Evolutionary conservation across 2,329 filamentous ascomycete genomes (phyloP), one percentile per base, ranked within the genome.

Genomic region (Albifimbria verrucaria): DNA sequence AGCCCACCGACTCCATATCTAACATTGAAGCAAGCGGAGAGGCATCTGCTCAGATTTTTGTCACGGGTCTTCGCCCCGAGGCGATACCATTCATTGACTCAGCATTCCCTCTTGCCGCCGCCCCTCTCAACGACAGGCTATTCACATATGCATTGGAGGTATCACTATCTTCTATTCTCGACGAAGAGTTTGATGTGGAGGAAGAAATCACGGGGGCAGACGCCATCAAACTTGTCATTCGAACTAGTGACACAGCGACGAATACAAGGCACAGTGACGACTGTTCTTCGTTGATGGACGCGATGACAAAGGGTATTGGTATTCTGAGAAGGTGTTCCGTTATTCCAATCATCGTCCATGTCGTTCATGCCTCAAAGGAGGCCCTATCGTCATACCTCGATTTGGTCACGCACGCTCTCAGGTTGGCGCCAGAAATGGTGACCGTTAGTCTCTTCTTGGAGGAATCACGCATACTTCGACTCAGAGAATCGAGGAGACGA

Each of bases 61-160:
- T 82, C 83, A 1, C 75, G 86, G 22, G 76, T 87, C 23, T 80
- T 82, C 48, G 76, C 81, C 1, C 70, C 73, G 18, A 75, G 77
- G 71, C 78, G 6, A 77, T 83, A n/a, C 78, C 79, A 0, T 80
- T 82, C 20, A 75, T 84, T 53, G 82, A 86, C 56, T 82, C 82
- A 2, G 82, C 84, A 1, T 88, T 88, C 58, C 86, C 86, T 0
- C 69, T 89, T 1, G 83, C 86, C 2, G 75, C 78, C 17, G 76
- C 87, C 26, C 79, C 81, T 1, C 77, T 82, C 0, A 81, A 88
- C 59, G 73, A 80, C 28, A 78, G 85, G 9, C 76, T 73, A 11
- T 88, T 85, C 59, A 90, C 88, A 0, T 88, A 87, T 61, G 85
- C 87, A 5, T 74, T 88, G 1, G 82, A 83, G 3, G 73, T 90